A percentile compares a stretch with the other conserved stretches of the same genome.
Conservation (phyloP, 768 basidiomycete species). For the Kwoniella heveanensis region DNA sequence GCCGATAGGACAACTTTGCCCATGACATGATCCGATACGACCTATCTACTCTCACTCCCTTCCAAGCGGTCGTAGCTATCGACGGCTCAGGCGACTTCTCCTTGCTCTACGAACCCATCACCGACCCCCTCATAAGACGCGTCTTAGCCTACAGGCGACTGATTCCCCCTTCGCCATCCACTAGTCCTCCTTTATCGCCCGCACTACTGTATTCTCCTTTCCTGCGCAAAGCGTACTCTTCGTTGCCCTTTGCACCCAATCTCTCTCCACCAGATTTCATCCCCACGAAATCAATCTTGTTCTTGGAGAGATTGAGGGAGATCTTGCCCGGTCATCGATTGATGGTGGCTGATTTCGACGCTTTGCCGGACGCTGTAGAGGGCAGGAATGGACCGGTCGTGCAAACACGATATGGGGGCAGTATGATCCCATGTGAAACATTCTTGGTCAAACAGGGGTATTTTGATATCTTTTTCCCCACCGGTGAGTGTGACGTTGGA, state of each 20-base stretch:
- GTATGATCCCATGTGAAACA: constrained; percentile 84
- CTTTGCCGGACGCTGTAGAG: constrained; percentile 79
- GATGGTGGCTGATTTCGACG: constrained; percentile 87
- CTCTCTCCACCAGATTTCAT: constrained; percentile 84
- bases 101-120: constrained; percentile 77
- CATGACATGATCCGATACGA: constrained; percentile 95
- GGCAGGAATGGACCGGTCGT: constrained; percentile 86
- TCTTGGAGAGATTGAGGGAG: constrained; percentile 76
- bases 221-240: constrained; percentile 67
- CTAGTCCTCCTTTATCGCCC: constrained; percentile 60
- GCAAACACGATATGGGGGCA: constrained; percentile 83
- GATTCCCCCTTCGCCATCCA: constrained; percentile 57
- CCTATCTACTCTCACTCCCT: constrained; percentile 72
- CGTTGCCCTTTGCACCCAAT: constrained; percentile 87
- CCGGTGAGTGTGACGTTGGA: constrained; percentile 60
- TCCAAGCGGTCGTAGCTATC: constrained; percentile 79
- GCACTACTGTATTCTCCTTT: constrained; percentile 44
- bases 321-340: constrained; percentile 92
- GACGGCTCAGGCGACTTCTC: constrained; percentile 79
- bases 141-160: constrained; percentile 69
- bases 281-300: constrained; percentile 83
- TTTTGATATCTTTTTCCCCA: constrained; percentile 99
- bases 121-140: constrained; percentile 78
- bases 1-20: constrained; percentile 82
- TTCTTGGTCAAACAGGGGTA: constrained; percentile 91